Base-by-base conservation (phyloP, 2,329 filamentous ascomycete species). In the Dendrostoma leiphaemia region DNA sequence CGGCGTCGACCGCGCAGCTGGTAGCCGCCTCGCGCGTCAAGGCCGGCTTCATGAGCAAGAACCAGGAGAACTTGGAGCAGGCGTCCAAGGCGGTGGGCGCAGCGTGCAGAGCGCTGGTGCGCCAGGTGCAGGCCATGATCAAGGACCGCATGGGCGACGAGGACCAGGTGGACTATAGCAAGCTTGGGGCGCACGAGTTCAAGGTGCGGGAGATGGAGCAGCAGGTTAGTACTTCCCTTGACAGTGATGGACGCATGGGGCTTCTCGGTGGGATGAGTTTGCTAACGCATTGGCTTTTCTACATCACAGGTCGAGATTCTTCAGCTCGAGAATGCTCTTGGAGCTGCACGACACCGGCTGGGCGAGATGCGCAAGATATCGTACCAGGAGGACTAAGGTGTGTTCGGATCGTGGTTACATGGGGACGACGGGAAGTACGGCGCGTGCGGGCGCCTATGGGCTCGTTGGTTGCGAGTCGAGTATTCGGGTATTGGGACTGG, bases 141-240 rank as follows among this genome's bases (percentile, higher is more conserved):
- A 88, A 89, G 68, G 88, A 95, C 72, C 86, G 90, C 65, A 86
- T 90, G 68, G 81, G 83, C 59, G 90, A 91, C 40, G 90, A 93
- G 32, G 91, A 96, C 51, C 78, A 82, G 48, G 85, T 95, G 21
- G 94, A 99, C 71, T 99, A 97, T 72, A 79, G 82, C 40, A 90
- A 91, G 75, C 77, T 99, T 44, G 92, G 90, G 59, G 85, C 88
- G 29, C 93, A 97, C 72, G 94, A 99, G 75, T 97, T 99, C 80
- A 99, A 99, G 81, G 91, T 97, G 48, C 83, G 88, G 64, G 92
- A 99, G 76, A 99, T 99, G 94, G 94, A 99, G 76, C 94, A 99
- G 69, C 94, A 99, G 89, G 92, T 96, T 80, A 65, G 82, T 80
- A 29, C 35, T 7, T 13, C 26, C 15, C n/a, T 12, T 21, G 34